These are phyloP conservation scores for Xylariaceae sp. DNA, from an alignment of 2,329 filamentous ascomycete genomes.

Conservation along the genomic window DNA sequence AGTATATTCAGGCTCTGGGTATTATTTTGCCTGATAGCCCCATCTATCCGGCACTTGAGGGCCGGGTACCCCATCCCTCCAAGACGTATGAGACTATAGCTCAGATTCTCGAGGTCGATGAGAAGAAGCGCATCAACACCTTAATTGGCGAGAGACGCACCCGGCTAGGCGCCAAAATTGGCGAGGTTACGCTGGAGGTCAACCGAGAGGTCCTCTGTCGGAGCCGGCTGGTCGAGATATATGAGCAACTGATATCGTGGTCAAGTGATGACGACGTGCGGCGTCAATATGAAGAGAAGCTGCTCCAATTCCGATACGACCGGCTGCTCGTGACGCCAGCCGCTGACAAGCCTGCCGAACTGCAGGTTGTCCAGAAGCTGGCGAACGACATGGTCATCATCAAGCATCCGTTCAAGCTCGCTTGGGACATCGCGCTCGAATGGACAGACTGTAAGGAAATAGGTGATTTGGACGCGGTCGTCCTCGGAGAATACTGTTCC, in stretches of 20 bases:
- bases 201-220: slow-evolving; percentile 73
- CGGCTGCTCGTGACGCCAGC: slow-evolving; percentile 60
- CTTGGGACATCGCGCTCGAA: slow-evolving; percentile 86
- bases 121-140: slow-evolving; percentile 82
- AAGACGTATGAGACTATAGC: slow-evolving; percentile 76
- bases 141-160: slow-evolving; percentile 86
- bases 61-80: slow-evolving; percentile 70
- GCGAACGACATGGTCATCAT: slow-evolving; percentile 94
- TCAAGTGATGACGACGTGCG: slow-evolving; percentile 76
- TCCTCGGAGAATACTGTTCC: slow-evolving; percentile 72
- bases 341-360: slow-evolving; percentile 61
- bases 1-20: slow-evolving; percentile 70
- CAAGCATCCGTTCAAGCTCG: slow-evolving; percentile 79
- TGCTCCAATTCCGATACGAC: slow-evolving; percentile 75
- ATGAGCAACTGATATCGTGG: slow-evolving; percentile 84
- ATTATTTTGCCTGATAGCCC: slow-evolving; percentile 73
- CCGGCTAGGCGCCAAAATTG: slow-evolving; percentile 73
- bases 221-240: slow-evolving; percentile 74
- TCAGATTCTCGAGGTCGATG: slow-evolving; percentile 75
- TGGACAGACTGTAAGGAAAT: slow-evolving; percentile 76
- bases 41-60: slow-evolving; percentile 76
- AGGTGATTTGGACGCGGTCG: slow-evolving; percentile 65
- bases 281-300: slow-evolving; percentile 81
- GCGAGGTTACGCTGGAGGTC: slow-evolving; percentile 77
- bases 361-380: slow-evolving; percentile 64